Conservation (phyloP, 2,329 filamentous ascomycete genomes). For the Colletotrichum sidae region DNA sequence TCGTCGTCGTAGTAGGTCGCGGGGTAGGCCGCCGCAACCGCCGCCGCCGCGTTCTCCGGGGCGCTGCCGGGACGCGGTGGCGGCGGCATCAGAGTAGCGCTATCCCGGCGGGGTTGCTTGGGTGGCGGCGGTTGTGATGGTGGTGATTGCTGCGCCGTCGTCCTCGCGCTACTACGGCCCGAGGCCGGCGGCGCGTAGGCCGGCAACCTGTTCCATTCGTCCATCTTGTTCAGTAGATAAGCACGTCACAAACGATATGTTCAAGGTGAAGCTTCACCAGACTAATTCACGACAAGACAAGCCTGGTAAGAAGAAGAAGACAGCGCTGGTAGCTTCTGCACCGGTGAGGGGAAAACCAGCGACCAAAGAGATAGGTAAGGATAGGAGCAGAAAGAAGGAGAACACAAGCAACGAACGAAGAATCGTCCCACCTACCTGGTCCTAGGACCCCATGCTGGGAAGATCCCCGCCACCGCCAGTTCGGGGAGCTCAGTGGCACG, state of each 20-base stretch:
- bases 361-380: background rate
- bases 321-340: too few relatives aligned
- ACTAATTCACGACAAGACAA: too few relatives aligned
- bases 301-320: too few relatives aligned
- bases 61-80: background rate
- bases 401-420: background rate
- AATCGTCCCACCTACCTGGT: constrained; percentile 13
- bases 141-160: too few relatives aligned
- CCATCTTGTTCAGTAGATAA: too few relatives aligned
- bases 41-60: background rate
- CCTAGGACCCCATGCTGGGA: background rate
- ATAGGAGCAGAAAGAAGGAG: background rate
- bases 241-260: too few relatives aligned
- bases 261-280: too few relatives aligned
- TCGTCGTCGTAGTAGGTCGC: background rate
- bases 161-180: too few relatives aligned
- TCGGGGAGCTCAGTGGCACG: background rate
- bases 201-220: too few relatives aligned
- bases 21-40: background rate
- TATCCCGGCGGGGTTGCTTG: background rate
- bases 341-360: too few relatives aligned
- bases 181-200: too few relatives aligned
- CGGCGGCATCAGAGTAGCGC: constrained; percentile 1
- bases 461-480: constrained; percentile 24
- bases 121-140: too few relatives aligned